Evolutionary conservation across 202 grass and related monocot species (phyloP), one percentile per base, ranked within the genome.

Genomic region (Digitaria exilis): DNA sequence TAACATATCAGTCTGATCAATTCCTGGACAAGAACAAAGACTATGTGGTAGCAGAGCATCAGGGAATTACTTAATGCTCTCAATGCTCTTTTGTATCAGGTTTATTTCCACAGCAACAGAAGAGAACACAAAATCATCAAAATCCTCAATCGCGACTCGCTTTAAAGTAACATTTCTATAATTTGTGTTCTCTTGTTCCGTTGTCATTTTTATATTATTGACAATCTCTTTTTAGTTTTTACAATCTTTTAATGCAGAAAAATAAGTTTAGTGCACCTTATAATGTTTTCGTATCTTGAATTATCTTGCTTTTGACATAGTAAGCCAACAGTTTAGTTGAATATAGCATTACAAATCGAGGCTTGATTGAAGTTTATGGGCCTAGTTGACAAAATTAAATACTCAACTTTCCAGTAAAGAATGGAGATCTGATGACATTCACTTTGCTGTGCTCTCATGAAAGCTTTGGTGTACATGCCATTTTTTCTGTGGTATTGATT

Each of bases 21-120:
- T 97, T 97, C 76, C 81, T 97, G 83, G 95, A 97, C 78, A 97
- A 97, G 87, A 97, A 97, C 71, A 97, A 91, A 86, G 92, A 94
- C 80, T 97, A 94, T 93, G 95, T 97, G 46, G 92, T 97, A 61
- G 88, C 88, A 60, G 95, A 97, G 81, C 95, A 97, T 84, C 90
- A 93, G 34, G 88, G 89, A 80, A 89, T 97, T 88, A 84, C 94
- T 46, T 93, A 97, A 85, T 90, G 86, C 77, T 97, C 95, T 57
- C 89, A 66, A 18, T 97, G 92, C 75, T 44, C 95, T 24, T 97
- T 97, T 80, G 95, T 97, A 56, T 91, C 95, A 11, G 80, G 56
- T 17, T 78, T 97, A 79, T 94, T 97, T 80, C 92, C 95, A 74
- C 88, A 51, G 86, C 85, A 49, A 74, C 88, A 50, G 95, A 94